Evolutionary conservation across 176 grass and related monocot species (phyloP).

Genomic region (Carex parvula): DNA sequence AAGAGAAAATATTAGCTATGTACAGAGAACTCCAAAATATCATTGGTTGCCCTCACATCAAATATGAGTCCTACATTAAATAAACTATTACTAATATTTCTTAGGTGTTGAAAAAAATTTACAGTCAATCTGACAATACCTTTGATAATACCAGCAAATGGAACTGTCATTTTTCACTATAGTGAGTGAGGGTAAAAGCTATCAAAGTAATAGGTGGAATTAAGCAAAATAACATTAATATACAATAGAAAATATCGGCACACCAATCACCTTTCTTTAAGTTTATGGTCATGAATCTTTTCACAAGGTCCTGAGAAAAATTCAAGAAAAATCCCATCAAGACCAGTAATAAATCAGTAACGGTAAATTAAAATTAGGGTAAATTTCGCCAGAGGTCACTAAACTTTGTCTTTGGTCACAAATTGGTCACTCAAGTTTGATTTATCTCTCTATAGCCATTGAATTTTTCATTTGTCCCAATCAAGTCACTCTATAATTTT

Average conservation of each 20-base stretch:
- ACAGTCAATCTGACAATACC: conserved; percentile 10
- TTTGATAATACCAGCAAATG: background rate
- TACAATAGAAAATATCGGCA: conserved; percentile 2
- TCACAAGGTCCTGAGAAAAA: conserved; percentile 51
- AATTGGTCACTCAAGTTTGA: too few relatives aligned
- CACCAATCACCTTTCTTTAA: conserved; percentile 71
- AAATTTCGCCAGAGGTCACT: too few relatives aligned
- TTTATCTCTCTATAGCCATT: too few relatives aligned
- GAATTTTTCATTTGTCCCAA: too few relatives aligned
- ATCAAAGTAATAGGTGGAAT: background rate
- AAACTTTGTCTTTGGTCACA: too few relatives aligned
- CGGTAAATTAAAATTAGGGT: background rate
- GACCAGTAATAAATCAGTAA: background rate
- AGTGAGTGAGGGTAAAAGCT: background rate
- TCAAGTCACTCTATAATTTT: too few relatives aligned
- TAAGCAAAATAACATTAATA: conserved; percentile 4
- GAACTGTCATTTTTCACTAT: background rate
- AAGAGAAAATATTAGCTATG: conserved; percentile 41
- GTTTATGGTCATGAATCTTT: conserved; percentile 91
- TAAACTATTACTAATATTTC: conserved; percentile 22
- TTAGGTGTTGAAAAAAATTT: conserved; percentile 9
- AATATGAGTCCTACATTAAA: conserved; percentile 50
- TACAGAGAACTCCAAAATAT: conserved; percentile 44
- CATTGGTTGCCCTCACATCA: conserved; percentile 39
- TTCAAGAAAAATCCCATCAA: background rate